These are phyloP conservation scores for Exophiala mesophila DNA, from an alignment of 2,329 filamentous ascomycete species.

Conservation along the genomic window DNA sequence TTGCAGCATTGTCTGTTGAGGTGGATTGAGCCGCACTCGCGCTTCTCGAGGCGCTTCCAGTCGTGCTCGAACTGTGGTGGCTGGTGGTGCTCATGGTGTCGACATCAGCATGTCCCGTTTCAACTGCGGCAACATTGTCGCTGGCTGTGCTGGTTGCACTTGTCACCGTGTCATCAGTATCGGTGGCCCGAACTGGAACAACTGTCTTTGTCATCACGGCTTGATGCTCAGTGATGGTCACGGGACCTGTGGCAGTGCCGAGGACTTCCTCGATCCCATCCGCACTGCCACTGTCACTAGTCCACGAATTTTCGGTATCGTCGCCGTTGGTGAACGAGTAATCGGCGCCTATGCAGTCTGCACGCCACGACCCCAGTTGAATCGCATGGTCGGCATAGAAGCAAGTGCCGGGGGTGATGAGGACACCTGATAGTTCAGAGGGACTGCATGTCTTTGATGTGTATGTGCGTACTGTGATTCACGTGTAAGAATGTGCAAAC, in stretches of 20 bases:
- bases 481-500: too few relatives aligned
- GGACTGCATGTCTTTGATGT: slow-evolving; percentile 8
- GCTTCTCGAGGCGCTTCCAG: background rate
- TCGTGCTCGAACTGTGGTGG: background rate
- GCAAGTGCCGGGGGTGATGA: slow-evolving; percentile 10
- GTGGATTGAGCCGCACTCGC: background rate
- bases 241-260: slow-evolving; percentile 6
- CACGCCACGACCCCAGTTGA: slow-evolving; percentile 9
- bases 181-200: background rate
- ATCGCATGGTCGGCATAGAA: slow-evolving; percentile 14
- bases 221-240: slow-evolving; percentile 3
- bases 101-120: background rate
- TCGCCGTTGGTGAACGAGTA: slow-evolving; percentile 7
- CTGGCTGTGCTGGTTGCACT: slow-evolving; percentile 3
- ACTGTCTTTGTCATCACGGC: background rate
- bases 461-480: slow-evolving; percentile 14
- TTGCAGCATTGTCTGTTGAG: background rate
- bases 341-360: slow-evolving; percentile 12
- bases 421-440: slow-evolving; percentile 7
- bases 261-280: background rate
- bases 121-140: background rate
- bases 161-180: background rate
- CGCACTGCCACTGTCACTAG: background rate
- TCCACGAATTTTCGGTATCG: slow-evolving; percentile 4
- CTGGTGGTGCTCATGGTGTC: too few relatives aligned